Base-by-base conservation (phyloP, 1,284 basidiomycete species). In the Naganishia liquefaciens region DNA sequence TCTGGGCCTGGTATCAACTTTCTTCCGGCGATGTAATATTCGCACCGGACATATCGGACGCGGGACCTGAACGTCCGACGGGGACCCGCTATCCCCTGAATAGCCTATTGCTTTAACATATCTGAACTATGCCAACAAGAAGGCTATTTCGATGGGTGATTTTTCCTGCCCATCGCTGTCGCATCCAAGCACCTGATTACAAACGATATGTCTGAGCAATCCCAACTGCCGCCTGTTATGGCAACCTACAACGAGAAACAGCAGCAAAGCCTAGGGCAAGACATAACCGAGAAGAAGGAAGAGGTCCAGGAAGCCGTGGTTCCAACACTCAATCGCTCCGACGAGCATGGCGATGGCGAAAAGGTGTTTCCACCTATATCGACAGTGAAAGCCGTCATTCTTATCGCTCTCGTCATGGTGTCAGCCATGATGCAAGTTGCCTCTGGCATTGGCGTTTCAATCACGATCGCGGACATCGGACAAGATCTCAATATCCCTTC, bases 381-480 rank as follows among this genome's bases (percentile, higher is more conserved):
- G 23, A 55, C 54, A 1, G 42, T 15, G 23, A 43, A 43, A 43
- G 54, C 54, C 40, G 30, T 55, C 15, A 55, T 55, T 28, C 54
- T 55, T n/a, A 40, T 55, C 40, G 9, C 25, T 5, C 54, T 55
- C 23, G 40, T 44, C 39, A 43, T 55, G 40, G 25, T 43, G 17
- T 43, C 40, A 19, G 37, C 54, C 39, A 55, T 55, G 54, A 55
- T 55, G 54, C 54, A 55, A 27, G 54, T 55, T 23, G 40, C 40
- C 9, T 23, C 40, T 19, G 54, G 54, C 19, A 55, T 55, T 27
- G 54, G 54, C 25, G 40, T 44, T 27, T 55, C 54, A 27, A 55
- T 76, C 44, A 75, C 75, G 2, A 71, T 80, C 25, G 78, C 79
- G 0, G 70, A 75, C 4, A 76, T 79, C 17, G 76, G 75, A n/a